Conservation (phyloP, 2,329 filamentous ascomycete genomes). For the Aspergillus ustus region DNA sequence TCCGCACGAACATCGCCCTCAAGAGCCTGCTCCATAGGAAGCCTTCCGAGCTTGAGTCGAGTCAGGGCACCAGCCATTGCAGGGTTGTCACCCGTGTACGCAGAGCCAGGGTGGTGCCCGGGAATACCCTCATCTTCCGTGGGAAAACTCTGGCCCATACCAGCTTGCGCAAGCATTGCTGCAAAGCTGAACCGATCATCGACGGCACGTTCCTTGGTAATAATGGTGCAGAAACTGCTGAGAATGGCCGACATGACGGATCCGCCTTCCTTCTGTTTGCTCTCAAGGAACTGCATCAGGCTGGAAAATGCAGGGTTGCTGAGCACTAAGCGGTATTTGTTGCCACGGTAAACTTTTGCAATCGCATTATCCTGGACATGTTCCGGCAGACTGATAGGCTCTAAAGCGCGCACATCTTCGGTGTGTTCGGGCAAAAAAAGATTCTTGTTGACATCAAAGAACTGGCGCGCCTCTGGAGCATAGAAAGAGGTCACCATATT, state of each 20-base stretch:
- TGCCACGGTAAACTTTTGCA: conserved; percentile 80
- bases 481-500: conserved; percentile 76
- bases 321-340: conserved; percentile 89
- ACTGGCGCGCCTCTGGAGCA: conserved; percentile 71
- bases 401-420: conserved; percentile 79
- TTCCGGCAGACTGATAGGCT: conserved; percentile 73
- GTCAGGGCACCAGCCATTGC: conserved; percentile 60
- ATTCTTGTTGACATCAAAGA: conserved; percentile 71
- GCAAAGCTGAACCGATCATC: conserved; percentile 64
- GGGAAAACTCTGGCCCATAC: conserved; percentile 61
- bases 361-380: conserved; percentile 77
- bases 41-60: conserved; percentile 74
- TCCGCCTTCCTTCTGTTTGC: conserved; percentile 81
- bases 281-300: conserved; percentile 85
- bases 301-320: conserved; percentile 82
- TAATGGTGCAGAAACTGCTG: conserved; percentile 62
- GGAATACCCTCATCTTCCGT: conserved; percentile 72
- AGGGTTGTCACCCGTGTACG: conserved; percentile 62
- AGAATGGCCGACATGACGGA: conserved; percentile 77
- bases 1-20: conserved; percentile 86
- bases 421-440: conserved; percentile 76
- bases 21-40: conserved; percentile 82
- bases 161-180: conserved; percentile 60
- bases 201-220: conserved; percentile 62
- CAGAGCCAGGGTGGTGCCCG: conserved; percentile 68